Percentiles rank a stretch among this genome's conserved stretches.
Conservation (phyloP, 2,329 filamentous ascomycete genomes). For the Apiospora koreana region DNA sequence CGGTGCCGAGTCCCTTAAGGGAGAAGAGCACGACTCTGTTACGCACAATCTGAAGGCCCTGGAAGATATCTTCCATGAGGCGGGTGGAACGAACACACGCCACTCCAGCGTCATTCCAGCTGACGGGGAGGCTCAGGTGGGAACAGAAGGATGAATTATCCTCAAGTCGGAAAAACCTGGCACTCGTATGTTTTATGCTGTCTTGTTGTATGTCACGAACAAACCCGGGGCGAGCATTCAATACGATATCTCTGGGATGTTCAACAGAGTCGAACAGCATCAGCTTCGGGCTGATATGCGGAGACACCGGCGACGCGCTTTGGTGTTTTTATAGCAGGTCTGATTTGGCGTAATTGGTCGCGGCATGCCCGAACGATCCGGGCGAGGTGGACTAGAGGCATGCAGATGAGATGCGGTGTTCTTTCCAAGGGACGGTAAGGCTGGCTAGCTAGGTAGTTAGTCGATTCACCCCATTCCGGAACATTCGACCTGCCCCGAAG, state of each 20-base stretch:
- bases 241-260: neutral
- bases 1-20: neutral
- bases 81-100: neutral
- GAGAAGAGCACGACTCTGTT: neutral
- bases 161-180: neutral
- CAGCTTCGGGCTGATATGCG: neutral
- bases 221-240: neutral
- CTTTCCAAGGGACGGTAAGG: neutral
- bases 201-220: neutral
- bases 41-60: neutral
- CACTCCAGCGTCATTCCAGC: neutral
- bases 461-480: neutral
- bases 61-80: neutral
- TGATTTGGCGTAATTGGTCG: neutral
- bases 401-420: neutral
- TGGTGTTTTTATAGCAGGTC: neutral
- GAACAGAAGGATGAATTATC: neutral
- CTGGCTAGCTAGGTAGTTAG: neutral
- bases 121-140: neutral
- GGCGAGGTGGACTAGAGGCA: neutral
- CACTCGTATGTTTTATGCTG: neutral
- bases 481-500: neutral
- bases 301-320: neutral
- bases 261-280: neutral
- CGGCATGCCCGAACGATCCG: neutral